A percentile compares a stretch with the other conserved stretches of the same genome.
Conservation (phyloP, 169 alveolate species). For the Sarcocystis neurona region DNA sequence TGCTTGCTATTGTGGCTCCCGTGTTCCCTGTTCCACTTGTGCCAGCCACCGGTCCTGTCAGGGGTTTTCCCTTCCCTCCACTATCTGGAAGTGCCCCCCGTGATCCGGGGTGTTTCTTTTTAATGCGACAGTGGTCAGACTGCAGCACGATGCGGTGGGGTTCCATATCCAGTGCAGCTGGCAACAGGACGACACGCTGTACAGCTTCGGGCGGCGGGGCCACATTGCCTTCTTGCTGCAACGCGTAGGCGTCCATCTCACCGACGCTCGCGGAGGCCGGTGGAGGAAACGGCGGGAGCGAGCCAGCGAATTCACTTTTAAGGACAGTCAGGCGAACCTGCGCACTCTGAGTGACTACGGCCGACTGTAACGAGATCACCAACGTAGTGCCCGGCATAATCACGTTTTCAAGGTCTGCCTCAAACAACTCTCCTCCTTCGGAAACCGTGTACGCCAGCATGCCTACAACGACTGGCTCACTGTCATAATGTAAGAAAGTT, state of each 20-base stretch:
- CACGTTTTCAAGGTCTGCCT: slow-evolving; percentile 4
- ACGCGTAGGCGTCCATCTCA: neutral
- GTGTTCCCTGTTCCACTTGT: neutral
- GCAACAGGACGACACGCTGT: neutral
- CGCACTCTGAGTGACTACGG: slow-evolving; percentile 6
- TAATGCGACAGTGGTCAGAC: neutral
- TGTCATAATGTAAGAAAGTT: neutral
- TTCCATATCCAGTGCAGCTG: neutral
- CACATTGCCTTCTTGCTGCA: neutral
- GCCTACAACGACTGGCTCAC: neutral
- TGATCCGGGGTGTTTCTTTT: slow-evolving; percentile 6
- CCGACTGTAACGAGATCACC: slow-evolving; percentile 9
- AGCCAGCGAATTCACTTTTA: too few relatives aligned
- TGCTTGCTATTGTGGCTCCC: too few relatives aligned
- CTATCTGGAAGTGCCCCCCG: neutral
- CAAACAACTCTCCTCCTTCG: slow-evolving; percentile 3
- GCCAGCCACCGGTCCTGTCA: neutral
- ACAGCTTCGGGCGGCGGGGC: neutral
- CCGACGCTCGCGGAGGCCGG: neutral
- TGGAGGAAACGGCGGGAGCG: neutral
- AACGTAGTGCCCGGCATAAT: neutral
- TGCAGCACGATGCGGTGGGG: slow-evolving; percentile 1
- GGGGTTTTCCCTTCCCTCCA: neutral
- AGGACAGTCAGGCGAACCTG: slow-evolving; percentile 14
- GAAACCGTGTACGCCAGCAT: slow-evolving; percentile 8